phyloP scores from a whole-genome alignment of 768 basidiomycete genomes.

The Clavaria fumosa region DNA sequence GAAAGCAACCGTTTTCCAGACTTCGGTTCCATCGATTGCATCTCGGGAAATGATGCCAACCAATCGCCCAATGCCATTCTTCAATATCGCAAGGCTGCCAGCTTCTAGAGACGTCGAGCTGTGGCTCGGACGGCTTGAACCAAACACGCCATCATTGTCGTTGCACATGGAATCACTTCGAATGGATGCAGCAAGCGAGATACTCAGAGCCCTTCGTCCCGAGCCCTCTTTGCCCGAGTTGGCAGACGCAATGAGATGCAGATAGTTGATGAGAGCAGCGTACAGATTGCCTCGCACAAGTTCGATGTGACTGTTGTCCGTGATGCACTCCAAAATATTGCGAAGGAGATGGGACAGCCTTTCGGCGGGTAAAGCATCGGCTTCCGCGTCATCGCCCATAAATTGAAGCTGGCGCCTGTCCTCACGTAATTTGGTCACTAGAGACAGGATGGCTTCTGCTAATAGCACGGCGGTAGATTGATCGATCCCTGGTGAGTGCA shows the following conservation, averaged over 20 bases:
- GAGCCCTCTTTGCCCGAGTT: conserved; percentile 5
- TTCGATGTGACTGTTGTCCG: conserved; percentile 66
- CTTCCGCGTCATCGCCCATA: conserved; percentile 42
- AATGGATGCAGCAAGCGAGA: conserved; percentile 25
- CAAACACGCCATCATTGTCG: conserved; percentile 24
- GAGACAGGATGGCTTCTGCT: conserved; percentile 66
- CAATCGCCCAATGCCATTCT: conserved; percentile 53
- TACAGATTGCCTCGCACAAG: conserved; percentile 92
- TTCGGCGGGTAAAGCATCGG: conserved; percentile 65
- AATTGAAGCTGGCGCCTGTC: conserved; percentile 60
- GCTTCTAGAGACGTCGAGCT: conserved; percentile 31
- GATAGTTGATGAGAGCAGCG: conserved; percentile 76
- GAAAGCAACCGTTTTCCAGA: conserved; percentile 95
- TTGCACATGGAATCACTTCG: conserved; percentile 26
- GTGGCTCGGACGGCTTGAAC: conserved; percentile 13
- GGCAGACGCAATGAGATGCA: conserved; percentile 49
- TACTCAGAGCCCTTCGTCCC: conserved; percentile 12
- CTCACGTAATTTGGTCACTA: conserved; percentile 80
- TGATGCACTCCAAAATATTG: conserved; percentile 56
- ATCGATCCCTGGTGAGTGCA: conserved; percentile 48
- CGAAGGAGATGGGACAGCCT: conserved; percentile 61
- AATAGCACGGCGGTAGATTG: conserved; percentile 69
- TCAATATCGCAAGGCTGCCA: conserved; percentile 53
- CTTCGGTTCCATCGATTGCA: conserved; percentile 87
- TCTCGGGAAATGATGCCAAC: conserved; percentile 68